A percentile compares a stretch with the other conserved stretches of the same genome.
Evolutionary conservation across 768 basidiomycete species (phyloP).

Genomic region (Kwoniella sp.): DNA sequence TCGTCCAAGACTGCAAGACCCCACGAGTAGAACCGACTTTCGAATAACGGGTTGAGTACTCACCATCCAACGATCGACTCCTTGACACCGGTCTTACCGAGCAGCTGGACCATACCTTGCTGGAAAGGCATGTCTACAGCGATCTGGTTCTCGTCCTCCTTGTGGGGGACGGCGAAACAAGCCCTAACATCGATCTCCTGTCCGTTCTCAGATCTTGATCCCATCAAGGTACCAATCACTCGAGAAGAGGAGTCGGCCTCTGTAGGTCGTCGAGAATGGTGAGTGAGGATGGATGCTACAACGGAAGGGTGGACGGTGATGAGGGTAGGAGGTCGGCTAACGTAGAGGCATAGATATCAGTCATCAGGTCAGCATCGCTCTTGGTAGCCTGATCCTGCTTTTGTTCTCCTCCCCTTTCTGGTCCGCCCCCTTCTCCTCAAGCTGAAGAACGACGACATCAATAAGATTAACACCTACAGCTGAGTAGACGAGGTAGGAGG

Average conservation of each 20-base stretch:
- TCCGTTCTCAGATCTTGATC: conserved; percentile 65
- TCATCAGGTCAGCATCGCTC: too few species aligned
- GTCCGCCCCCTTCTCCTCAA: too few species aligned
- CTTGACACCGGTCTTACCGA: conserved; percentile 65
- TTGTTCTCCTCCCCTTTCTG: too few species aligned
- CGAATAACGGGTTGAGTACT: too few species aligned
- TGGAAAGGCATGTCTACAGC: conserved; percentile 98
- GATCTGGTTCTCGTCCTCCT: conserved; percentile 87
- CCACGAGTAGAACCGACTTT: too few species aligned
- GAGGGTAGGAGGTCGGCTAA: conserved; percentile 48
- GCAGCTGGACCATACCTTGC: conserved; percentile 85
- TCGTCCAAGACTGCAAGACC: too few species aligned
- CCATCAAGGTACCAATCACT: conserved; percentile 93
- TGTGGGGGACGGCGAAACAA: conserved; percentile 89
- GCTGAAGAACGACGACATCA: too few species aligned
- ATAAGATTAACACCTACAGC: conserved; percentile 28
- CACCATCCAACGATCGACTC: conserved; percentile 91
- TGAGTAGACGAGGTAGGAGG: conserved; percentile 47
- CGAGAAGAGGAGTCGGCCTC: conserved; percentile 58
- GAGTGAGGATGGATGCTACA: conserved; percentile 92
- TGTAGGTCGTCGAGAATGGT: conserved; percentile 85
- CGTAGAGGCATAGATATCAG: too few species aligned
- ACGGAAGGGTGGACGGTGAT: conserved; percentile 87
- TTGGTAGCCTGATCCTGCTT: not conserved
- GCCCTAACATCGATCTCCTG: conserved; percentile 74